Conservation (phyloP, 2,329 filamentous ascomycete genomes). For the Stemphylium beticola region DNA sequence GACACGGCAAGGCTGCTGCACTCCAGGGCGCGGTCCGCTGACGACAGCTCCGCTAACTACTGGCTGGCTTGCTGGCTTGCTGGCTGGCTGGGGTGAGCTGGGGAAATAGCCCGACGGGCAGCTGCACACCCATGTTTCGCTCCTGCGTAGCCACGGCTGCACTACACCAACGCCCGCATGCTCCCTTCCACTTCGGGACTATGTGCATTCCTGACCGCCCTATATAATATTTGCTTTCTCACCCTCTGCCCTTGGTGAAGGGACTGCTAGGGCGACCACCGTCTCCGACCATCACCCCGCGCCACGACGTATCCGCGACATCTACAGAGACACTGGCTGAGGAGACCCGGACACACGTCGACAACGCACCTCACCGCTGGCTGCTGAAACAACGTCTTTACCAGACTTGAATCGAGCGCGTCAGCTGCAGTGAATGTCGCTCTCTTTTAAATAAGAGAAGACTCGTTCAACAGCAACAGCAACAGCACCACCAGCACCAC, state of each 20-base stretch:
- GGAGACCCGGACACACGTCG: constrained; percentile 5
- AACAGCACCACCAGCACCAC: not conserved
- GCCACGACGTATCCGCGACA: constrained; percentile 4
- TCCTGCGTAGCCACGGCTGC: constrained; percentile 26
- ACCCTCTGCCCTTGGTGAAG: constrained; percentile 15
- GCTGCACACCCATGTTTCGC: constrained; percentile 24
- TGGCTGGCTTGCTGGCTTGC: not conserved
- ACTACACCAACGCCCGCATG: constrained; percentile 17
- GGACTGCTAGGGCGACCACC: constrained; percentile 13
- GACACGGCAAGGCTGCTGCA: constrained; percentile 21
- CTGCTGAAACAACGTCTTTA: not conserved
- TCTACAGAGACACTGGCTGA: not conserved
- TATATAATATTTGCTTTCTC: constrained; percentile 22
- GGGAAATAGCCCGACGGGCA: not conserved
- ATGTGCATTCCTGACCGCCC: constrained; percentile 25
- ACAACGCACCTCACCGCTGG: constrained; percentile 12
- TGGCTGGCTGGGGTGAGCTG: too few relatives aligned
- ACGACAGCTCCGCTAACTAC: constrained; percentile 13
- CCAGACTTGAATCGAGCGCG: not conserved
- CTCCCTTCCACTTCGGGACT: constrained; percentile 19
- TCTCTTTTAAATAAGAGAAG: not conserved
- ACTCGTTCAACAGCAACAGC: too few relatives aligned
- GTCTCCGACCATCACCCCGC: constrained; percentile 1
- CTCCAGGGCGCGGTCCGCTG: constrained; percentile 20
- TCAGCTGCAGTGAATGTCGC: not conserved